Base-by-base conservation (phyloP, 768 basidiomycete genomes). In the Tricholoma furcatifolium region DNA sequence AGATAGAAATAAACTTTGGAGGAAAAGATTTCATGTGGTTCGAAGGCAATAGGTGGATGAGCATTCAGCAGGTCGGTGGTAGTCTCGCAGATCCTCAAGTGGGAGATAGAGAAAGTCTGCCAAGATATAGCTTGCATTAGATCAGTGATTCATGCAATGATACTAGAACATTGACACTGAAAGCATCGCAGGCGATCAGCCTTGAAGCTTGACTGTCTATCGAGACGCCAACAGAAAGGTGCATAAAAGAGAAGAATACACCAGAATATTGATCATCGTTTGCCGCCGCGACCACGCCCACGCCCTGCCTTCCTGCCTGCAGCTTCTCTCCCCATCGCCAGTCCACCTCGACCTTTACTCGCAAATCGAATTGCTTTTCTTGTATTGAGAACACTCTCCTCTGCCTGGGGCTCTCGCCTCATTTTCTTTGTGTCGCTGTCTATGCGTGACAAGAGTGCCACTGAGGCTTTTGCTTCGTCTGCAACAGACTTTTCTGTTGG, bases 351-450 rank as follows among this genome's bases (percentile, higher is more conserved):
- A 2, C 88, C 86, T 66, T 81, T 87, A 58, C 84, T 90, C 17
- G 84, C 86, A 47, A 78, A 76, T 41, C 88, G 77, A 20, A 98
- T 83, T 0, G 95, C 95, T 68, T 98, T 98, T 52, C 96, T 80
- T 0, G 88, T 80, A 66, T 98, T 95, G 47, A 99, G 68, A 3
- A 88, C 81, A 23, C 74, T 76, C 60, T 75, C 84, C 62, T 70
- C 78, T 24, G 70, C 67, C 54, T 64, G 69, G 10, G 75, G 74
- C 38, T 71, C 72, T 48, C 65, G 71, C 47, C 77, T 79, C 57
- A 77, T 78, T 64, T 84, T 87, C 70, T 85, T 92, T 2, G 79
- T 65, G 39, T 85, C 83, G 32, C 84, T 82, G 18, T 90, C 92
- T 65, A 98, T 77, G 56, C 82, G 82, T 2, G 85, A 80, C 18